A percentile compares a stretch with the other conserved stretches of the same genome.
Conservation (phyloP, 106 monocot genomes). For the Narthecium ossifragum region DNA sequence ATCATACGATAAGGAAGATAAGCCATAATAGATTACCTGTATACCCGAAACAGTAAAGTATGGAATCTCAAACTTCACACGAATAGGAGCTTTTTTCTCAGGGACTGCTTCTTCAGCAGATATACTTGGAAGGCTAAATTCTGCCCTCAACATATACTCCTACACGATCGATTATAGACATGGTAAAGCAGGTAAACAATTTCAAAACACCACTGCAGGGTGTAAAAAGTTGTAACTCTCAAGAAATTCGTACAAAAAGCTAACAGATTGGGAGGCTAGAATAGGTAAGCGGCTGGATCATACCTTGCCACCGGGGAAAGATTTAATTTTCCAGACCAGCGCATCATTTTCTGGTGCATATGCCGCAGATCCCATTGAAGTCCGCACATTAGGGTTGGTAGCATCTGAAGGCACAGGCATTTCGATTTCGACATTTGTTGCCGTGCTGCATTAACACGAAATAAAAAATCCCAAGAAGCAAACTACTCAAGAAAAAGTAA, state of each 20-base stretch:
- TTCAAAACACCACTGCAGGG: too few relatives aligned
- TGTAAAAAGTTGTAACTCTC: too few relatives aligned
- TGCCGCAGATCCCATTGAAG: constrained; percentile 93
- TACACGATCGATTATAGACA: too few relatives aligned
- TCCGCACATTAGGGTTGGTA: constrained; percentile 78
- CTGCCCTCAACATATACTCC: constrained; percentile 96
- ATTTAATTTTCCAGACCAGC: constrained; percentile 95
- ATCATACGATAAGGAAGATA: too few relatives aligned
- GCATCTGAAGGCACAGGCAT: constrained; percentile 85
- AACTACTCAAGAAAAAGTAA: background rate
- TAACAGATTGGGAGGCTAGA: background rate
- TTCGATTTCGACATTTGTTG: constrained; percentile 95
- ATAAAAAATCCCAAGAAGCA: constrained; percentile 1
- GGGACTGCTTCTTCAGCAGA: constrained; percentile 69
- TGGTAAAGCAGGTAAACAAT: too few relatives aligned
- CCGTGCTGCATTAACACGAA: constrained; percentile 50
- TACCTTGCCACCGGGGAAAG: constrained; percentile 97
- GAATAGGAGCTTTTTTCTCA: constrained; percentile 89
- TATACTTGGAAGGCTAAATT: constrained; percentile 94
- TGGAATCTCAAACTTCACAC: constrained; percentile 98
- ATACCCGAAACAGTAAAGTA: constrained; percentile 96
- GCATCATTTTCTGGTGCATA: constrained; percentile 97
- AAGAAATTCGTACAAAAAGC: too few relatives aligned
- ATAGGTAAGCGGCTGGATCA: background rate
- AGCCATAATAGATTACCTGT: too few relatives aligned